Evolutionary conservation across 2,329 filamentous ascomycete genomes (phyloP), one percentile per base, ranked within the genome.

Genomic region (Fusarium clavum): DNA sequence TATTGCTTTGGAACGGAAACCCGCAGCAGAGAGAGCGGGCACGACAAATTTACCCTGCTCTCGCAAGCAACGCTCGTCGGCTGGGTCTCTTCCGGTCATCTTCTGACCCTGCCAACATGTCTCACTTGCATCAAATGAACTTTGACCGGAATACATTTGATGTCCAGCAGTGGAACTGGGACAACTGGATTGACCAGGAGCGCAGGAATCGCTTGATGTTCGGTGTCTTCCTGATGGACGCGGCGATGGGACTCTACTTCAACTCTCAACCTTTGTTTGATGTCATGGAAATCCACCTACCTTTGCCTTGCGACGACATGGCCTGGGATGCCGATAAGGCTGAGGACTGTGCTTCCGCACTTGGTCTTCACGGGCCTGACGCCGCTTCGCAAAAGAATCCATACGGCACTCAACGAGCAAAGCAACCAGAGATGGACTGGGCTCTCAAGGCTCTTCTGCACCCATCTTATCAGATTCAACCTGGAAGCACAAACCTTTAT

Each of bases 251-350:
- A 20, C 85, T 94, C 22, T 94, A 90, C 76, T 94, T 93, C 84
- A 93, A 94, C 77, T 80, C 81, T n/a, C 79, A 84, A 12, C 86
- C 90, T 16, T 83, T 87, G 46, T 87, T 93, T 44, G 88, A 92
- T 62, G 80, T 85, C 11, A 83, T 89, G 34, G 90, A 93, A 70
- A 84, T 93, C 53, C 83, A 84, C 30, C 78, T 93, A 40, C 90
- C 91, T n/a, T 81, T 94, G 8, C 91, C 92, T 11, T 86, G 87
- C 16, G 91, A 94, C 72, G 92, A 94, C 77, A 90, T 89, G 18
- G 88, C 89, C 4, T 94, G 91, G 91, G 91, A 93, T 71, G 91
- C 91, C 6, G 82, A 80, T 32, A 86, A 83, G 41, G 79, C 83
- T 8, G 78, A 84, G 18, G 86, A 89, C 40, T 94, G 91, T 76